A percentile compares a stretch with the other conserved stretches of the same genome.
phyloP scores from a whole-genome alignment of 495 filamentous ascomycete genomes.

The Annulohypoxylon maeteangense region DNA sequence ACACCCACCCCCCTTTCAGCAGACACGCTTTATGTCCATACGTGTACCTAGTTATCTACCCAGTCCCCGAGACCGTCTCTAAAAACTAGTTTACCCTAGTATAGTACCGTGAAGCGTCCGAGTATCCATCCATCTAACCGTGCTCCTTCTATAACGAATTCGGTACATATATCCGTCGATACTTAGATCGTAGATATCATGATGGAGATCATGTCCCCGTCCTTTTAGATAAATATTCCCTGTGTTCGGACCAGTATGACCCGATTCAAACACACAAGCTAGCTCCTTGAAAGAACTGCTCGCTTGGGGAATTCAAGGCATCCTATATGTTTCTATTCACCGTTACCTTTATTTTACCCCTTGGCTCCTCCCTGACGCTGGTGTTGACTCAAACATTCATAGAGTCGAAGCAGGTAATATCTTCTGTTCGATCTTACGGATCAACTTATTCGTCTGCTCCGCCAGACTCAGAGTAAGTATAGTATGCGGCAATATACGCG shows the following conservation, averaged over 20 bases:
- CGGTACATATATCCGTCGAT: neutral
- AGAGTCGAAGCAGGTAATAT: slow-evolving; percentile 58
- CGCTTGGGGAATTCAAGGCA: neutral
- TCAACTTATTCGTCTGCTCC: slow-evolving; percentile 95
- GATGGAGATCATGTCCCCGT: neutral
- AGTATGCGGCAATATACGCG: slow-evolving; percentile 93
- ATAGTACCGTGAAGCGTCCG: neutral
- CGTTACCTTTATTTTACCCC: neutral
- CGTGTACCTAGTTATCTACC: neutral
- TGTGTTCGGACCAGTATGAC: neutral
- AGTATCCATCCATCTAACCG: neutral
- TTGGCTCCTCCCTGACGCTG: neutral
- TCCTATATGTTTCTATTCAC: too few species aligned
- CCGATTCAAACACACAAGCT: neutral
- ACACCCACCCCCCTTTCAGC: neutral
- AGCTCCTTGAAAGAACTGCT: neutral
- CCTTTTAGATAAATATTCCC: neutral
- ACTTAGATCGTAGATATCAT: neutral
- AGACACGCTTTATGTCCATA: neutral
- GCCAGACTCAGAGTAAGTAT: slow-evolving; percentile 92
- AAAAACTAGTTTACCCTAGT: neutral
- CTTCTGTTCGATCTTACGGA: slow-evolving; percentile 78
- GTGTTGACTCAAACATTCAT: slow-evolving; percentile 34
- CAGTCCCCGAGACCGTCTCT: neutral
- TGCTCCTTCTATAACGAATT: slow-evolving; percentile 1